Evolutionary conservation across 2,329 filamentous ascomycete species (phyloP).

Genomic region (Alternaria conjuncta): DNA sequence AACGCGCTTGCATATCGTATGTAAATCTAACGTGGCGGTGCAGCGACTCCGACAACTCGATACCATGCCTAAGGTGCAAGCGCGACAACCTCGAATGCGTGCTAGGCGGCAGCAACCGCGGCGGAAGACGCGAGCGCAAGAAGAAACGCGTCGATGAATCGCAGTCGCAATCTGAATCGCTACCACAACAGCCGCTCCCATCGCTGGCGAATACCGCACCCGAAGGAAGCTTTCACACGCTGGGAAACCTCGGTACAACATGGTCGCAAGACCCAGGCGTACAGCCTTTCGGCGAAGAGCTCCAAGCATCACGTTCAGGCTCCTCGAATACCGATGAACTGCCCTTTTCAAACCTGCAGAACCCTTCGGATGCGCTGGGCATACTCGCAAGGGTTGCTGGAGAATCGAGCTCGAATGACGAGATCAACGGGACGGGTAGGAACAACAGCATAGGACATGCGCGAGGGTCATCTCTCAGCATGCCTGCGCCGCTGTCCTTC

Average conservation of each 20-base stretch:
- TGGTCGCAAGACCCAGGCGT: slow-evolving; percentile 35
- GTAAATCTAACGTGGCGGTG: not conserved
- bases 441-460: slow-evolving; percentile 10
- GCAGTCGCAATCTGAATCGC: slow-evolving; percentile 7
- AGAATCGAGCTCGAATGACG: slow-evolving; percentile 43
- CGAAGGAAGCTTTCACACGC: slow-evolving; percentile 45
- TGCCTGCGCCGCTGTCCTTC: slow-evolving; percentile 45
- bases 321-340: slow-evolving; percentile 45
- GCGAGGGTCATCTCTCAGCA: slow-evolving; percentile 20
- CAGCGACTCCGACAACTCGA: slow-evolving; percentile 57
- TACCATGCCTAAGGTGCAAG: slow-evolving; percentile 64
- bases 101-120: slow-evolving; percentile 65
- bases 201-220: slow-evolving; percentile 35
- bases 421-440: slow-evolving; percentile 16
- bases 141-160: slow-evolving; percentile 44
- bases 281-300: slow-evolving; percentile 27
- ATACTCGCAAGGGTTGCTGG: slow-evolving; percentile 56
- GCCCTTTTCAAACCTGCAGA: slow-evolving; percentile 54
- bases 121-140: slow-evolving; percentile 64
- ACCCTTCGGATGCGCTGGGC: slow-evolving; percentile 57
- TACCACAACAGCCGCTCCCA: slow-evolving; percentile 23
- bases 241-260: slow-evolving; percentile 48
- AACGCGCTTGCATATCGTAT: not conserved
- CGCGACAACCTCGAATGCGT: slow-evolving; percentile 65
- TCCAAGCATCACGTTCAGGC: slow-evolving; percentile 35